phyloP scores from a whole-genome alignment of 1,284 basidiomycete genomes.

The Gomphus bonarii region DNA sequence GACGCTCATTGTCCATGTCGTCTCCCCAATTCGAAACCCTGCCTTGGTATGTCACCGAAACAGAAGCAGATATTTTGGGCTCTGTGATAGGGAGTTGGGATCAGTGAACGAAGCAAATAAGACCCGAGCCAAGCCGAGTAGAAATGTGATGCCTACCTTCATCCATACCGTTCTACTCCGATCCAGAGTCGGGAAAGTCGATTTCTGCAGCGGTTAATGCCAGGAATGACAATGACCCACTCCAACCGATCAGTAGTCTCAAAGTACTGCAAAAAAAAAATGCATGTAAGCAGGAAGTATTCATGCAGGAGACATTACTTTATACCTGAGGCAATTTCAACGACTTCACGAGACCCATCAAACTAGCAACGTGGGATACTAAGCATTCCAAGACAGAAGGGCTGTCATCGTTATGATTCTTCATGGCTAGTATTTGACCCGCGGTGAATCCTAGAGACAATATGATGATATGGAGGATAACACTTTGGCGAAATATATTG shows the following conservation, averaged over 20 bases:
- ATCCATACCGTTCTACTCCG: conserved; percentile 8
- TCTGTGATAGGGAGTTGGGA: background rate
- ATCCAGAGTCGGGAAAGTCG: conserved; percentile 1
- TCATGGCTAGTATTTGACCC: background rate
- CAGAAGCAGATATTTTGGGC: background rate
- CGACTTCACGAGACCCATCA: background rate
- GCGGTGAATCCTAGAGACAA: background rate
- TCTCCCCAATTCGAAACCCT: background rate
- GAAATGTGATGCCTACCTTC: conserved; percentile 2
- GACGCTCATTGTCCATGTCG: background rate
- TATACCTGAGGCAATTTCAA: background rate
- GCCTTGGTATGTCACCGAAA: background rate
- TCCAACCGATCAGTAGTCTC: background rate
- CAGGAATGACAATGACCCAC: background rate
- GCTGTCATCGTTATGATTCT: background rate
- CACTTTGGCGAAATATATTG: background rate
- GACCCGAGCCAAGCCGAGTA: background rate
- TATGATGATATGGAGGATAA: background rate
- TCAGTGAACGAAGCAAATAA: background rate
- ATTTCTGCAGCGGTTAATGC: background rate
- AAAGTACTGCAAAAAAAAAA: background rate
- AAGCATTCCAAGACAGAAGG: conserved; percentile 6
- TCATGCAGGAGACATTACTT: background rate
- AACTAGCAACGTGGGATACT: conserved; percentile 5
- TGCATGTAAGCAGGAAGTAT: too few species aligned